Evolutionary conservation across 208 protist genomes (phyloP).

Genomic region (Acanthamoeba healyi): DNA sequence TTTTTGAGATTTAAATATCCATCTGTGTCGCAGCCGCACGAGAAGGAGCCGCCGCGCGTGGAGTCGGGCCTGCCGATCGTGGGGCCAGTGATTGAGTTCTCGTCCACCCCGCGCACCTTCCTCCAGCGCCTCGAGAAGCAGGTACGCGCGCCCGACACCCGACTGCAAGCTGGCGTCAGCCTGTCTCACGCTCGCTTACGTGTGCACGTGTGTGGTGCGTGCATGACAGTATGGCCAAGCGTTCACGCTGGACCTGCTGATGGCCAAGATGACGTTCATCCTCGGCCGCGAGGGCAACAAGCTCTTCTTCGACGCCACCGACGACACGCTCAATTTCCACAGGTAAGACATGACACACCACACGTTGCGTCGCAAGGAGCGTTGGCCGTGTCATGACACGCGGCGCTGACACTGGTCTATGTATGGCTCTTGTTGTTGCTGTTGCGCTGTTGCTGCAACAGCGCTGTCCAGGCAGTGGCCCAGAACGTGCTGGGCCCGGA

Average conservation of each 20-base stretch:
- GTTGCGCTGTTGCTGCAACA: no score
- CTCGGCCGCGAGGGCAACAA: slow-evolving; percentile 38
- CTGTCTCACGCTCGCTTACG: no score
- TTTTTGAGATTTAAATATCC: no score
- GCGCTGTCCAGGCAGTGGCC: not conserved
- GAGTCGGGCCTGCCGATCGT: not conserved
- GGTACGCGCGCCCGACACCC: not conserved
- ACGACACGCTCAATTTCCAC: slow-evolving; percentile 30
- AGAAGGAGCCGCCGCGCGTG: slow-evolving; percentile 12
- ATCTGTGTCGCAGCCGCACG: not conserved
- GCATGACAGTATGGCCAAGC: slow-evolving; percentile 28
- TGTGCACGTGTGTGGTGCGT: not conserved
- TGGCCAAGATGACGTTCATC: slow-evolving; percentile 23
- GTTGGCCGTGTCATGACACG: no score
- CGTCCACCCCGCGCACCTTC: not conserved
- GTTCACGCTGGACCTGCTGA: slow-evolving; percentile 41
- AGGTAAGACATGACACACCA: not conserved
- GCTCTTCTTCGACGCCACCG: slow-evolving; percentile 54
- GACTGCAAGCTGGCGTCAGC: not conserved
- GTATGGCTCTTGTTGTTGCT: no score
- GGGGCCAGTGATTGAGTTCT: slow-evolving; percentile 1
- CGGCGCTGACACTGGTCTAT: no score
- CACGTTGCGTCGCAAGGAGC: no score
- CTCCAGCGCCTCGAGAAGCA: not conserved
- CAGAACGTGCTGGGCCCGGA: slow-evolving; percentile 27